phyloP scores from a whole-genome alignment of 305 asterid genomes.

The Fraxinus platypoda region DNA sequence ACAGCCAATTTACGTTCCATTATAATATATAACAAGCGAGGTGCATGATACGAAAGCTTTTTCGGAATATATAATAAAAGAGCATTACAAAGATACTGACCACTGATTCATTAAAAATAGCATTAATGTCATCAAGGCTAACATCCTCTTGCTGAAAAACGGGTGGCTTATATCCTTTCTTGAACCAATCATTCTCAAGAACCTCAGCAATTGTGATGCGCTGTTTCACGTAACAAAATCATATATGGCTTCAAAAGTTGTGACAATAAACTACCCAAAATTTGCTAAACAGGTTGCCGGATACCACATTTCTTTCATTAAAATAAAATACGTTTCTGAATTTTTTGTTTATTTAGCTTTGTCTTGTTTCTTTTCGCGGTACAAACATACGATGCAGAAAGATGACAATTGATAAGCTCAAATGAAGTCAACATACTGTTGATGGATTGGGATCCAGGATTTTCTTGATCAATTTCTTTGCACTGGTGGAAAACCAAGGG shows the following conservation, averaged over 20 bases:
- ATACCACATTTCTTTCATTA: neutral
- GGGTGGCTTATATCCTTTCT: constrained; percentile 84
- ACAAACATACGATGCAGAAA: neutral
- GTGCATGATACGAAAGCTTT: neutral
- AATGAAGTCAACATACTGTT: constrained; percentile 52
- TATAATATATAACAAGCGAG: neutral
- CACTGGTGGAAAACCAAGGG: constrained; percentile 85
- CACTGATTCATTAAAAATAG: constrained; percentile 60
- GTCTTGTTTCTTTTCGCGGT: neutral
- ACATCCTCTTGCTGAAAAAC: constrained; percentile 75
- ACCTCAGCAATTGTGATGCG: constrained; percentile 72
- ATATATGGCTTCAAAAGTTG: neutral
- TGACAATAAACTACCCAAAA: neutral
- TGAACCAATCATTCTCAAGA: constrained; percentile 92
- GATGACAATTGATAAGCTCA: neutral
- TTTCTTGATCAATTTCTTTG: constrained; percentile 78
- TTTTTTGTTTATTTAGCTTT: neutral
- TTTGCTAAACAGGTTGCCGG: neutral
- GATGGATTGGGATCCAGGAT: constrained; percentile 89
- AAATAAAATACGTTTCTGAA: neutral
- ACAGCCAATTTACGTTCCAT: neutral
- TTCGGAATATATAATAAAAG: neutral
- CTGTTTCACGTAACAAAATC: constrained; percentile 40
- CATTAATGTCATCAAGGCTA: constrained; percentile 75
- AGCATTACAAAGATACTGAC: constrained; percentile 39